Evolutionary conservation across 495 filamentous ascomycete genomes (phyloP).

Genomic region (Diplogelasinospora grovesii): DNA sequence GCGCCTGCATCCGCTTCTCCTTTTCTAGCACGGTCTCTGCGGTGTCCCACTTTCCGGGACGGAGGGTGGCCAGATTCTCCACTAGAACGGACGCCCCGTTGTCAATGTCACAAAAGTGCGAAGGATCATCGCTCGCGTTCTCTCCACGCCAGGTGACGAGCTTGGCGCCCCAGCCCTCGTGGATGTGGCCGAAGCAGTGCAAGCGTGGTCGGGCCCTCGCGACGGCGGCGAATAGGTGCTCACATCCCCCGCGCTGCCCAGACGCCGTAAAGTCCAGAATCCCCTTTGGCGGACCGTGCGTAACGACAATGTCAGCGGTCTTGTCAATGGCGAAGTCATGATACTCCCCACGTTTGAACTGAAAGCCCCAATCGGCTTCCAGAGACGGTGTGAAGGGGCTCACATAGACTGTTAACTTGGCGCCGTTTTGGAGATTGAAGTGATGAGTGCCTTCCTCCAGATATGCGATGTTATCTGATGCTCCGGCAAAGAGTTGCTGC

Average conservation of each 20-base stretch:
- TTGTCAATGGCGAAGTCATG: slow-evolving; percentile 43
- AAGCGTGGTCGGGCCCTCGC: slow-evolving; percentile 47
- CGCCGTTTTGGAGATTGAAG: not conserved
- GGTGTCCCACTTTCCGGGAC: slow-evolving; percentile 8
- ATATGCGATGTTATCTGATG: not conserved
- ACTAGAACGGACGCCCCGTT: slow-evolving; percentile 27
- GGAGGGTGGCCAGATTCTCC: slow-evolving; percentile 36
- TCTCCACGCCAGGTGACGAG: slow-evolving; percentile 47
- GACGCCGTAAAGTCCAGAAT: slow-evolving; percentile 45
- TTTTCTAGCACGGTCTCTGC: slow-evolving; percentile 3
- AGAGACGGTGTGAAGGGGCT: slow-evolving; percentile 62
- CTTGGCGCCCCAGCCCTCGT: slow-evolving; percentile 67
- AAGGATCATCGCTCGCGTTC: slow-evolving; percentile 11
- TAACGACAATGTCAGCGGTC: slow-evolving; percentile 59
- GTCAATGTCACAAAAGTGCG: slow-evolving; percentile 33
- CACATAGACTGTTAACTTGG: slow-evolving; percentile 26
- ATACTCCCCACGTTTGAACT: slow-evolving; percentile 33
- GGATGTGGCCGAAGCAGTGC: slow-evolving; percentile 72
- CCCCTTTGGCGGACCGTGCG: slow-evolving; percentile 63
- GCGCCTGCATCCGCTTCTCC: slow-evolving; percentile 3
- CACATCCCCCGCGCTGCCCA: slow-evolving; percentile 46
- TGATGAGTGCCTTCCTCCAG: slow-evolving; percentile 1
- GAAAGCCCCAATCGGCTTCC: slow-evolving; percentile 42
- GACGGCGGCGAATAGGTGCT: slow-evolving; percentile 49
- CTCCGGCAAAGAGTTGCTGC: slow-evolving; percentile 11